Evolutionary conservation across 2,329 filamentous ascomycete genomes (phyloP), one percentile per base, ranked within the genome.

Genomic region (Chalaropsis ovoidea): DNA sequence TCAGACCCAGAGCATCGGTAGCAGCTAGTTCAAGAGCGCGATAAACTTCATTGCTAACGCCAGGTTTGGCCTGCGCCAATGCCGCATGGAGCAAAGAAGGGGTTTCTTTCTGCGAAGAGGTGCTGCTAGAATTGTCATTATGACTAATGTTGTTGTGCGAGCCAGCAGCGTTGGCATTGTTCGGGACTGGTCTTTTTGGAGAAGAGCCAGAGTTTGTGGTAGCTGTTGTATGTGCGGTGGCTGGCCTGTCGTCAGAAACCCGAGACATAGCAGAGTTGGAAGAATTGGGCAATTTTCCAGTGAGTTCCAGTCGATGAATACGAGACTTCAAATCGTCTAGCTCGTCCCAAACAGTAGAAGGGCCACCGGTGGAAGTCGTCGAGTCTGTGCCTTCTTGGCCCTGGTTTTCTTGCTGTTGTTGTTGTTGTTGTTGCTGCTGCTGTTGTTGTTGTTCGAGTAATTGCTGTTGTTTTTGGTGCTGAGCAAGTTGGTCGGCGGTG

Each of bases 261-360:
- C 85, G 83, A 4, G 87, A 87, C 72, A 92, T 87, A 1, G 89
- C 88, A 1, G 89, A 89, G 43, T 86, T 88, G 2, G 91, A 93
- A 1, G 89, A 91, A 0, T 89, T 78, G 0, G 92, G 91, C 42
- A 94, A 78, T 75, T 95, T 96, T 67, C 92, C 92, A 1, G 90
- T 95, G 70, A 95, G 76, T 74, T 97, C 94, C 10, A 99, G 82
- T 68, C 90, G 89, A 70, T 90, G 86, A 70, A 99, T 96, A 39
- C 94, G 85, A 49, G 90, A 94, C 74, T 97, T 97, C 60, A 99
- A 78, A 69, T 97, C 94, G 71, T 97, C 94, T 35, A 99, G 77
- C 75, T 99, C 94, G 73, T 97, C 94, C 94, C 94, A 99, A 2
- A 99, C 90, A 0, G 91, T 96, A 1, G 91, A 95, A 13, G 92